phyloP scores from a whole-genome alignment of 495 filamentous ascomycete genomes.

The Neurospora sp. region DNA sequence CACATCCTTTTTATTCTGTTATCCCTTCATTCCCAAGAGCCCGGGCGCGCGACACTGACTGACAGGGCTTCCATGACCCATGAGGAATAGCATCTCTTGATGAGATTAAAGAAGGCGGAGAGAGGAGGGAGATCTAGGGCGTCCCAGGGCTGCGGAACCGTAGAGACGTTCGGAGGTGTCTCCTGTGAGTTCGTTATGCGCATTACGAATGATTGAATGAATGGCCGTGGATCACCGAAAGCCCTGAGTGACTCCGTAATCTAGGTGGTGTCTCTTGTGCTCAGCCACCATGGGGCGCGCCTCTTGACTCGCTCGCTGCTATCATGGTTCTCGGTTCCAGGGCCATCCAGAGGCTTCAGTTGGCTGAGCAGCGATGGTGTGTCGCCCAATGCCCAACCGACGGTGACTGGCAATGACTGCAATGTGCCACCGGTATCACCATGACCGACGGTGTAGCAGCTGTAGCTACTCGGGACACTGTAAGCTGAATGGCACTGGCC shows the following conservation, averaged over 20 bases:
- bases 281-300: neutral
- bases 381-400: neutral
- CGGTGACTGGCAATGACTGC: neutral
- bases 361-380: neutral
- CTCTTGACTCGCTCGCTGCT: neutral
- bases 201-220: neutral
- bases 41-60: neutral
- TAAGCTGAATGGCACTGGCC: neutral
- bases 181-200: neutral
- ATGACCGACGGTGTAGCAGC: neutral
- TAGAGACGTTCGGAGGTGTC: neutral
- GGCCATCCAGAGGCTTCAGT: neutral
- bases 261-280: neutral
- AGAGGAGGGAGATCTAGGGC: neutral
- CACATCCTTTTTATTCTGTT: neutral
- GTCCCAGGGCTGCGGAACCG: neutral
- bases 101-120: neutral
- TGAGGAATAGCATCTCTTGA: neutral
- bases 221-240: neutral
- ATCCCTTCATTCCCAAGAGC: neutral
- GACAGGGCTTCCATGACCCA: neutral
- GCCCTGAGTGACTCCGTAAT: neutral
- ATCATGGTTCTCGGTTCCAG: neutral
- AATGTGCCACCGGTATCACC: neutral
- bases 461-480: neutral